Evolutionary conservation across 2,329 filamentous ascomycete genomes (phyloP).

Genomic region (Calonectria montana): DNA sequence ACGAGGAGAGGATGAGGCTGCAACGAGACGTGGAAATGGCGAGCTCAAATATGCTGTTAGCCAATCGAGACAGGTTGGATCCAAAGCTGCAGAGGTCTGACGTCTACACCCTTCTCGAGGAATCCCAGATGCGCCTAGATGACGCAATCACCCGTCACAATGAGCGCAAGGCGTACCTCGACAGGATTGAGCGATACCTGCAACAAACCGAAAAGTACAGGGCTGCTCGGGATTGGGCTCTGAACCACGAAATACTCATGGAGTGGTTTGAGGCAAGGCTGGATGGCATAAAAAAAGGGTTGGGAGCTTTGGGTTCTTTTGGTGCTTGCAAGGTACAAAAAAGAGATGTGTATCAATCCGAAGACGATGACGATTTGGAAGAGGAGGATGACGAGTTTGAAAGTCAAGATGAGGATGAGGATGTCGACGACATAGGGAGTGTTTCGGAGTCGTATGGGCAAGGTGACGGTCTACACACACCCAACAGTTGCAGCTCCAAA

Average conservation of each 20-base stretch:
- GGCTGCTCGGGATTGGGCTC: slow-evolving; percentile 22
- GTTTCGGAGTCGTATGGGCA: no score
- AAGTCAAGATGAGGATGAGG: neutral
- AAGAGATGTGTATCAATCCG: neutral
- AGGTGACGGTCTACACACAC: neutral
- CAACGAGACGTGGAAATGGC: slow-evolving; percentile 29
- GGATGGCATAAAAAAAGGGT: neutral
- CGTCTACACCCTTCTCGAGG: slow-evolving; percentile 23
- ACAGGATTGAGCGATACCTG: slow-evolving; percentile 19
- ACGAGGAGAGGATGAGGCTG: slow-evolving; percentile 3
- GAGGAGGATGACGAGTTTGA: neutral
- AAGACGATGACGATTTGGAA: neutral
- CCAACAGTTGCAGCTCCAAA: neutral
- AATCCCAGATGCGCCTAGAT: slow-evolving; percentile 30
- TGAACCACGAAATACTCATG: slow-evolving; percentile 34
- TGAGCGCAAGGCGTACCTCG: slow-evolving; percentile 16
- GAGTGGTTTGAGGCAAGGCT: slow-evolving; percentile 36
- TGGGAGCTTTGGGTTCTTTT: neutral
- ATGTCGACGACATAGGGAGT: neutral
- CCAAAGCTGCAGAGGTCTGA: slow-evolving; percentile 22
- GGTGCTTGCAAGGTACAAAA: neutral
- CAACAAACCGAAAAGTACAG: slow-evolving; percentile 25
- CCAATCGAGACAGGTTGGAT: slow-evolving; percentile 33
- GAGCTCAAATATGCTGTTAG: slow-evolving; percentile 27
- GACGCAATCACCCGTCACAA: slow-evolving; percentile 30